Evolutionary conservation across 1,284 basidiomycete species (phyloP).

Genomic region (Cutaneotrichosporon arboriforme): DNA sequence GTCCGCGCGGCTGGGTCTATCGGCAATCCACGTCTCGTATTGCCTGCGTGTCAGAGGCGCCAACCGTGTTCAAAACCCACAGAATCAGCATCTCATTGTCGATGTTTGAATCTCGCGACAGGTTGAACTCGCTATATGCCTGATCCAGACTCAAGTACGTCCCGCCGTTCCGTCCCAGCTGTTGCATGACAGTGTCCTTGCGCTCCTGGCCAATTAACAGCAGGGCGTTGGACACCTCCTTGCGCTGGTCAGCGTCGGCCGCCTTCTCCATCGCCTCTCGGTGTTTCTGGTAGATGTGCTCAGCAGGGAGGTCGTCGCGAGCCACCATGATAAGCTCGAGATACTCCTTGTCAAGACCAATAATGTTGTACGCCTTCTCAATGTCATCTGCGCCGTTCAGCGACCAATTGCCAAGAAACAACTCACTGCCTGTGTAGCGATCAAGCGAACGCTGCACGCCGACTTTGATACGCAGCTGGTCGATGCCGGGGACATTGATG

Average conservation of each 20-base stretch:
- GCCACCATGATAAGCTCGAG: conserved; percentile 22
- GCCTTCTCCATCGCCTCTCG: conserved; percentile 25
- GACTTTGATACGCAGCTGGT: conserved; percentile 29
- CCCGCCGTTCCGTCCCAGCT: conserved; percentile 25
- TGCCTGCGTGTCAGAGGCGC: conserved; percentile 26
- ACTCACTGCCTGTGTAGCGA: conserved; percentile 29
- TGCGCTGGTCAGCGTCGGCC: conserved; percentile 13
- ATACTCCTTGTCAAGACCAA: conserved; percentile 27
- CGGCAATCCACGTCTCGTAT: conserved; percentile 30
- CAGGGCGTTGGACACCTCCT: conserved; percentile 24
- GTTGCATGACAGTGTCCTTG: conserved; percentile 21
- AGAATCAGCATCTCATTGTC: conserved; percentile 40
- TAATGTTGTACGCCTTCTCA: conserved; percentile 26
- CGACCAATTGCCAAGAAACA: neutral
- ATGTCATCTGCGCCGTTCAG: conserved; percentile 33
- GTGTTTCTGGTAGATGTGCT: conserved; percentile 32
- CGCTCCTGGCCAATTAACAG: conserved; percentile 30
- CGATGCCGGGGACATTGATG: conserved; percentile 17
- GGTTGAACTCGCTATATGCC: conserved; percentile 39
- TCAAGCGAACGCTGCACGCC: conserved; percentile 36
- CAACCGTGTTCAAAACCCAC: conserved; percentile 19
- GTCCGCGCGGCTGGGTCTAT: conserved; percentile 24
- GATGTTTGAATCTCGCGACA: conserved; percentile 26
- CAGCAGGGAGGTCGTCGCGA: conserved; percentile 30
- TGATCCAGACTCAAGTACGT: conserved; percentile 34